Conservation (phyloP, 2,329 filamentous ascomycete genomes). For the Tricladium varicosporioides region DNA sequence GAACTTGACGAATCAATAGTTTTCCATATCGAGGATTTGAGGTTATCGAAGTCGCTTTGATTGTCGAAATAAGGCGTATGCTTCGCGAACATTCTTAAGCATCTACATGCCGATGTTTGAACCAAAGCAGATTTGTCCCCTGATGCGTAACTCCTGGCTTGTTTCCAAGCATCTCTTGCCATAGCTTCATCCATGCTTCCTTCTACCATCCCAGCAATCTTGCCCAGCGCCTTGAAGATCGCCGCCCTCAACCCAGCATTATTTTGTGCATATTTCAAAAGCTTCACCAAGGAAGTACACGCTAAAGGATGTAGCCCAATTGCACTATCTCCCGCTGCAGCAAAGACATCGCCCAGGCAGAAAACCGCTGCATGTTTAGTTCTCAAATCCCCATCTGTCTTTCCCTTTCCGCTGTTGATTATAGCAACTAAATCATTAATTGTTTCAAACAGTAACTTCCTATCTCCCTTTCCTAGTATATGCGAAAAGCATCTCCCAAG, state of each 20-base stretch:
- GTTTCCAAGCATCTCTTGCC: slow-evolving; percentile 92
- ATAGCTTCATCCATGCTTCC: slow-evolving; percentile 78
- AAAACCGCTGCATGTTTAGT: slow-evolving; percentile 84
- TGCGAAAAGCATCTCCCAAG: slow-evolving; percentile 79
- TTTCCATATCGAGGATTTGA: slow-evolving; percentile 82
- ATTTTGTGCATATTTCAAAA: slow-evolving; percentile 74
- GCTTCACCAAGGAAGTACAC: slow-evolving; percentile 69
- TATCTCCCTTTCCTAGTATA: slow-evolving; percentile 80
- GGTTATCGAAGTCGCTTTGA: slow-evolving; percentile 82
- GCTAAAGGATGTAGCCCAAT: slow-evolving; percentile 77
- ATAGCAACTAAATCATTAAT: slow-evolving; percentile 83
- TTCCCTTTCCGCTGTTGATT: slow-evolving; percentile 69
- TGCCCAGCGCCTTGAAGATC: slow-evolving; percentile 71
- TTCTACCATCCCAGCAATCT: slow-evolving; percentile 73
- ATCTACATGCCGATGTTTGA: slow-evolving; percentile 74
- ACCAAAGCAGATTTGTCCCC: slow-evolving; percentile 82
- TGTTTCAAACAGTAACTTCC: slow-evolving; percentile 90
- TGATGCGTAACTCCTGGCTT: slow-evolving; percentile 71
- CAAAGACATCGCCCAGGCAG: slow-evolving; percentile 86
- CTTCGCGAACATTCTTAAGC: slow-evolving; percentile 70
- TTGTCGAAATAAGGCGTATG: slow-evolving; percentile 83
- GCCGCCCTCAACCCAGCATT: slow-evolving; percentile 82
- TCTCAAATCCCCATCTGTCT: slow-evolving; percentile 71
- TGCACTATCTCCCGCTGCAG: slow-evolving; percentile 89
- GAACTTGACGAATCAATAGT: slow-evolving; percentile 75